phyloP scores from a whole-genome alignment of 352 stramenopile genomes.

The Phytopythium litorale region DNA sequence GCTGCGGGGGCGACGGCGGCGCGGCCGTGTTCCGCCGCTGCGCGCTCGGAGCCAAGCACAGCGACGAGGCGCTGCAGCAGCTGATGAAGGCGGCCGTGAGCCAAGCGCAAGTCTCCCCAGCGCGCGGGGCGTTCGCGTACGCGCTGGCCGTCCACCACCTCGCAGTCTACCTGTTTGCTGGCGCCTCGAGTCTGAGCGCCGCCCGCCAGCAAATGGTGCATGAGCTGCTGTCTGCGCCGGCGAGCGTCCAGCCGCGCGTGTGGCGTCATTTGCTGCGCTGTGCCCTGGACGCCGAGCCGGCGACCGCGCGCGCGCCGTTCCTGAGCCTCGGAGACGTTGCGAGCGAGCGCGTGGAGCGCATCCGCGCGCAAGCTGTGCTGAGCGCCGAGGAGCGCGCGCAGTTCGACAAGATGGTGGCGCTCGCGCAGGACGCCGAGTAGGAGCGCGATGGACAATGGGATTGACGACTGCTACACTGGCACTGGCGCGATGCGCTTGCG shows the following conservation, averaged over 20 bases:
- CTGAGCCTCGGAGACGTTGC: conserved; percentile 13
- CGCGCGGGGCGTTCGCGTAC: conserved; percentile 49
- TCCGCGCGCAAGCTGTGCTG: conserved; percentile 22
- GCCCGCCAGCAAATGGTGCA: conserved; percentile 46
- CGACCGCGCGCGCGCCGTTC: neutral
- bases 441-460: neutral
- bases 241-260: conserved; percentile 24
- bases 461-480: conserved; percentile 5
- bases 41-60: conserved; percentile 15
- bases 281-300: conserved; percentile 9
- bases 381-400: conserved; percentile 18
- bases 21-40: conserved; percentile 33
- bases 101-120: conserved; percentile 25
- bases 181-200: conserved; percentile 27
- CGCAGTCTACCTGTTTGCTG: conserved; percentile 46
- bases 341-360: conserved; percentile 9
- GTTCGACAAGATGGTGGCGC: conserved; percentile 14
- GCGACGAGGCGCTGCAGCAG: conserved; percentile 40
- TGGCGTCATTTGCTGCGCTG: conserved; percentile 59
- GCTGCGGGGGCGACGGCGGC: conserved; percentile 10
- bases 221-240: conserved; percentile 20
- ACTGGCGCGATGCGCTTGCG: conserved; percentile 35
- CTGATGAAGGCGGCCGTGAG: conserved; percentile 46
- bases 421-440: neutral
- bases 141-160: conserved; percentile 57